A percentile compares a stretch with the other conserved stretches of the same genome.
phyloP scores from a whole-genome alignment of 768 basidiomycete genomes.

The Austroboletus festivus region DNA sequence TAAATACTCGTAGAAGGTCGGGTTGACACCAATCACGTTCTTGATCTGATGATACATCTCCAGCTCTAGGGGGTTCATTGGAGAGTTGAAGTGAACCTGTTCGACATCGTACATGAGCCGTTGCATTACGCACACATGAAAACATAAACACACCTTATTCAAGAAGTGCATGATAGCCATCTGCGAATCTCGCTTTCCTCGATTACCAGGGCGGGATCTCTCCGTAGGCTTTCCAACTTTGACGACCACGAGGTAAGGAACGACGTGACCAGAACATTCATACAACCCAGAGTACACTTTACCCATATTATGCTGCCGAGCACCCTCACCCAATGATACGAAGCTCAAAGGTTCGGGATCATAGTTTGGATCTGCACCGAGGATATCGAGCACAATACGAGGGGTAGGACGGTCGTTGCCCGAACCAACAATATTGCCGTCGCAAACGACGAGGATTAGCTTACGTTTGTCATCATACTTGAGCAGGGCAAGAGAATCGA shows the following conservation, averaged over 20 bases:
- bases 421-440: conserved; percentile 96
- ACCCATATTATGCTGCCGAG: conserved; percentile 97
- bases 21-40: conserved; percentile 99
- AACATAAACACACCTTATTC: conserved; percentile 77
- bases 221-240: conserved; percentile 97
- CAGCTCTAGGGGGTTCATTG: conserved; percentile 95
- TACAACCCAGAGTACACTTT: conserved; percentile 97
- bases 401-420: conserved; percentile 97
- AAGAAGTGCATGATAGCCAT: conserved; percentile 96
- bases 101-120: background rate
- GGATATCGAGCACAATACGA: conserved; percentile 92
- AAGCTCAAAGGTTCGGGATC: conserved; percentile 96
- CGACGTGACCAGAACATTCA: conserved; percentile 91
- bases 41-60: conserved; percentile 99
- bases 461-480: conserved; percentile 99
- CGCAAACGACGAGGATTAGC: conserved; percentile 88
- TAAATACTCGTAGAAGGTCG: conserved; percentile 95
- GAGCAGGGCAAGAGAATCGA: conserved; percentile 90
- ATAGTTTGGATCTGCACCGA: conserved; percentile 88
- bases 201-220: conserved; percentile 89
- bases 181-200: conserved; percentile 98
- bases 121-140: background rate
- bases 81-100: conserved; percentile 92
- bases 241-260: conserved; percentile 88
- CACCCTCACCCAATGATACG: conserved; percentile 89